Percentiles rank a stretch among this genome's conserved stretches.
phyloP scores from a whole-genome alignment of 176 grass and related monocot genomes.

The Avena insularis region DNA sequence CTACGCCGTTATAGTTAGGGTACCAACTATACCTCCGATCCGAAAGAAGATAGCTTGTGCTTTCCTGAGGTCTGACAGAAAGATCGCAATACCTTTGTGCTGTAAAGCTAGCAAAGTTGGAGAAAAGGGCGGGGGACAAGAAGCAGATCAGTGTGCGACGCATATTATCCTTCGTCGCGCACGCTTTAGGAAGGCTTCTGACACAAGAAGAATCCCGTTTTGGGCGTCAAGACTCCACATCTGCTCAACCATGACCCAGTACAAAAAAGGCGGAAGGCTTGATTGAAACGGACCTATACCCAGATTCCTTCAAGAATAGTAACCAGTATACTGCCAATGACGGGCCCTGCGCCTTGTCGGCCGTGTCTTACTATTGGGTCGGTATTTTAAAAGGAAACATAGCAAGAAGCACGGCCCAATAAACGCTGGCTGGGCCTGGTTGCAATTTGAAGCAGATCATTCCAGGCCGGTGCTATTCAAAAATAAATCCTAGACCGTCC shows the following conservation, averaged over 20 bases:
- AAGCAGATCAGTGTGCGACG: slow-evolving; percentile 16
- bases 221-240: not conserved
- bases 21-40: not conserved
- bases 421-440: not conserved
- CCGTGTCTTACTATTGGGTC: not conserved
- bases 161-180: slow-evolving; percentile 31
- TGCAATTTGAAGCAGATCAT: not conserved
- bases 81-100: slow-evolving; percentile 42
- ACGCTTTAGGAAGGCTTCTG: slow-evolving; percentile 51
- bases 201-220: slow-evolving; percentile 55
- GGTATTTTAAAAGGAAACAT: not conserved
- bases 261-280: not conserved
- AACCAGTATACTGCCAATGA: not conserved
- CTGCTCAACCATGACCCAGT: not conserved
- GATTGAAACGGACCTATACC: not conserved
- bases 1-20: not conserved
- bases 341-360: not conserved
- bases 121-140: slow-evolving; percentile 35
- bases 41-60: not conserved
- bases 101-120: slow-evolving; percentile 44
- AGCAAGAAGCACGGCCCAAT: not conserved
- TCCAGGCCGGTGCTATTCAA: too few relatives aligned
- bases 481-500: too few relatives aligned
- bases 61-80: slow-evolving; percentile 38
- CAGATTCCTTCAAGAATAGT: not conserved